These are phyloP conservation scores for Xylariaceae sp. DNA, from an alignment of 2,329 filamentous ascomycete species.

Conservation along the genomic window DNA sequence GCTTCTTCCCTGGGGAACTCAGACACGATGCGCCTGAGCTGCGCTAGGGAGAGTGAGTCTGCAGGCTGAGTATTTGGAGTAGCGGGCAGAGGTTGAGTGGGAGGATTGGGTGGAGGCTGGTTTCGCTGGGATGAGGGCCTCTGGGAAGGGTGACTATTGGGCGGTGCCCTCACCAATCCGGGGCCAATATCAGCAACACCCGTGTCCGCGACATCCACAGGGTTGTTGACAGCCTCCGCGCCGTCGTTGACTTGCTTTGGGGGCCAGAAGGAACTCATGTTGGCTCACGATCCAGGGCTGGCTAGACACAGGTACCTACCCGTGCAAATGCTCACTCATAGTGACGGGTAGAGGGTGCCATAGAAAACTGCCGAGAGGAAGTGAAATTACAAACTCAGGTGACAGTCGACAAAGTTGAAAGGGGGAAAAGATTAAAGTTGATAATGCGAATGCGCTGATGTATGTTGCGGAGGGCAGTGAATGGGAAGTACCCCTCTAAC, in stretches of 20 bases:
- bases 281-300: slow-evolving; percentile 28
- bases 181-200: slow-evolving; percentile 31
- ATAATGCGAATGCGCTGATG: neutral
- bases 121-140: slow-evolving; percentile 34
- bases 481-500: neutral
- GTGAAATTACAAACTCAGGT: neutral
- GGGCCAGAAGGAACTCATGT: slow-evolving; percentile 46
- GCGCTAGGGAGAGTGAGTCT: slow-evolving; percentile 71
- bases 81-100: slow-evolving; percentile 29
- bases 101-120: slow-evolving; percentile 29
- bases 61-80: slow-evolving; percentile 37
- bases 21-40: slow-evolving; percentile 67
- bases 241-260: slow-evolving; percentile 37
- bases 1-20: slow-evolving; percentile 68
- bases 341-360: slow-evolving; percentile 13
- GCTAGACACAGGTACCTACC: slow-evolving; percentile 18
- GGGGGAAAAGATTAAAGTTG: neutral
- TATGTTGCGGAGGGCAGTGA: neutral
- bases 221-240: slow-evolving; percentile 28
- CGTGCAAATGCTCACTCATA: slow-evolving; percentile 25
- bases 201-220: slow-evolving; percentile 33
- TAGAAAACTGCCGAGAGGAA: neutral
- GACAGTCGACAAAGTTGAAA: neutral
- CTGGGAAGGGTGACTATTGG: slow-evolving; percentile 18
- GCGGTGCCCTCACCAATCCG: slow-evolving; percentile 17